Base-by-base conservation (phyloP, 169 alveolate species). In the Eimeria brunetti region DNA sequence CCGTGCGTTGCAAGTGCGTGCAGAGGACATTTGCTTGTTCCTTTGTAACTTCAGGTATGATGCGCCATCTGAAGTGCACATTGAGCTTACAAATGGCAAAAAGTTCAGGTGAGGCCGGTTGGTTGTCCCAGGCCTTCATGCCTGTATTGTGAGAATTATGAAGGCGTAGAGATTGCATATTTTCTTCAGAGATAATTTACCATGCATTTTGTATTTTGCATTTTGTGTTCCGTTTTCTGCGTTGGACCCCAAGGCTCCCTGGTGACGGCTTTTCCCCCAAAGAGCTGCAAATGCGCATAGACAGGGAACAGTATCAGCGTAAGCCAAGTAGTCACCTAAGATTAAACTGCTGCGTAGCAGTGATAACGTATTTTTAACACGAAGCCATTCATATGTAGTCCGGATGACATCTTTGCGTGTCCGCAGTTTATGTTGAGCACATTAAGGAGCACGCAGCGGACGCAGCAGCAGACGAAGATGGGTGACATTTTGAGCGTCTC, bases 271-370 rank as follows among this genome's bases (percentile, higher is more conserved):
- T 49, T 46, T 86, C 92, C 38, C 92, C 62, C 22, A 9, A 62
- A 86, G 92, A 86, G 81, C 92, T 86, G 64, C 92, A 86, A 27
- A 86, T 86, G 92, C 92, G 92, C 64, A 49, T 86, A 24, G 92
- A 86, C 81, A 64, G 83, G 8, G 92, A 86, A 86, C 92, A 86
- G 83, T 86, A 86, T 62, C 78, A 86, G 81, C 81, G 92, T 86
- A 62, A 60, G 92, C 92, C 92, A 86, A 27, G 30, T 8, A 44
- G n/a, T 9, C 62, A 27, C 16, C 24, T 38, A n/a, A 36, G 33
- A 7, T 44, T 30, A 78, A 0, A 38, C 4, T 14, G 36, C 58
- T n/a, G 27, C 18, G 12, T 24, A 14, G 80, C 80, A 12, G n/a
- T 18, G 83, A 51, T 2, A n/a, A 36, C 53, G 22, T 38, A 67